Conservation (phyloP, 1,284 basidiomycete genomes). For the Trametes versicolor region DNA sequence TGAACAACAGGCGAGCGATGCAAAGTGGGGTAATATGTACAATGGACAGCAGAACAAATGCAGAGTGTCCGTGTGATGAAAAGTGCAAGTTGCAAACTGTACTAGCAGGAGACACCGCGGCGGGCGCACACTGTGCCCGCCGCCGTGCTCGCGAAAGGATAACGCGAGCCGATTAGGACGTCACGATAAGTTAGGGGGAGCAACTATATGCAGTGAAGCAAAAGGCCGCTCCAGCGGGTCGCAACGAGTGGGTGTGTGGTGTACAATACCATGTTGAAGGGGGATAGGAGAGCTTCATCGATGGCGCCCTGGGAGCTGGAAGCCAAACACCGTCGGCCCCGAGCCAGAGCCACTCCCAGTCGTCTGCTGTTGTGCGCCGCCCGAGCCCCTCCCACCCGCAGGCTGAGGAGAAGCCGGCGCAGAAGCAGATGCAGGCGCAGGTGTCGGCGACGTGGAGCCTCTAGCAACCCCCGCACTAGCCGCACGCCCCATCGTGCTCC, state of each 20-base stretch:
- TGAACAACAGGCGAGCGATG: constrained; percentile 3
- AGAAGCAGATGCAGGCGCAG: constrained; percentile 5
- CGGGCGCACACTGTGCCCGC: background rate
- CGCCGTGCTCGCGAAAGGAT: constrained; percentile 12
- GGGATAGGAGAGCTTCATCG: constrained; percentile 18
- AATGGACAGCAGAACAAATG: constrained; percentile 11
- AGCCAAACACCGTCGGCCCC: constrained; percentile 33
- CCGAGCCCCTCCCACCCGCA: constrained; percentile 5
- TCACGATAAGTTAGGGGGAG: constrained; percentile 36
- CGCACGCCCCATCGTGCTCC: constrained; percentile 18
- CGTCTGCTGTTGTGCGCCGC: background rate
- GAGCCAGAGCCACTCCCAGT: constrained; percentile 6
- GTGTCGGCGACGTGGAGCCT: background rate
- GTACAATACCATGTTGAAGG: constrained; percentile 17
- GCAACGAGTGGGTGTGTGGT: constrained; percentile 25
- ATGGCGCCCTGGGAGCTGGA: constrained; percentile 32
- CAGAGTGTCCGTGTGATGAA: background rate
- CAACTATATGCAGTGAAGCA: constrained; percentile 30
- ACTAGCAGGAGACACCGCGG: background rate
- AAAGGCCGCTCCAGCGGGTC: constrained; percentile 20
- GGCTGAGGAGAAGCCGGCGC: background rate
- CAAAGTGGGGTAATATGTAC: constrained; percentile 14
- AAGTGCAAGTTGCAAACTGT: background rate
- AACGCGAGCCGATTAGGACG: constrained; percentile 35
- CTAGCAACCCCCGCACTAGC: constrained; percentile 6